Base-by-base conservation (phyloP, 306 rosid species). In the Acacia confusa region DNA sequence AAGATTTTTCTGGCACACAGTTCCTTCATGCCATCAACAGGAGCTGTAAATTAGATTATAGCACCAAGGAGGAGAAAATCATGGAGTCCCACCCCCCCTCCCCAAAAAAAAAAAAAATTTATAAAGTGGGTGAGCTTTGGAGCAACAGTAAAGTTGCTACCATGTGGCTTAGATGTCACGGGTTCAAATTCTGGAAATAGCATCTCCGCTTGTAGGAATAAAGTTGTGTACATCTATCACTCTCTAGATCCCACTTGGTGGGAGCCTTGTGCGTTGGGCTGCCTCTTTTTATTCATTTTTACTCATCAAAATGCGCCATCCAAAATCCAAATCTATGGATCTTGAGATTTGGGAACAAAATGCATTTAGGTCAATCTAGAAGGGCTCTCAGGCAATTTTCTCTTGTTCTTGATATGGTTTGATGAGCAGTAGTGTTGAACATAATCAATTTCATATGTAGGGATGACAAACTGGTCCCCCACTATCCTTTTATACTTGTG, bases 1-100 rank as follows among this genome's bases (percentile, higher is more conserved):
- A 13, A 67, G 81, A 64, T 41, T 65, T 71, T 65, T 34, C 67
- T 71, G 38, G 74, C 76, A 8, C 53, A 71, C 32, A 52, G 71
- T 80, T 80, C 55, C 67, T 40, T 60, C 17, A 64, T 75, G 38
- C 8, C 50, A 48, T 79, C 65, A 48, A 60, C 30, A 20, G 75
- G 30, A 47, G 74, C 50, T 24, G 53, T 38, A 6, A 30, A 61
- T 41, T 16, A 58, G 30, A 84, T 60, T 15, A 38, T 48, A 64
- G 53, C n/a, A 36, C 50, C 9, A 3, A 71, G 72, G 66, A 11
- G 30, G 25, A 60, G 22, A 14, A 66, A 63, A 72, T 50, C 10
- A 32, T 30, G 34, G 34, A 30, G 34, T 2, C 34, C 34, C 34
- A 0, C 34, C 34, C 36, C 36, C 36, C 36, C 36, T 4, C 32